Conservation (phyloP, 2,329 filamentous ascomycete species). For the Fusarium armeniacum region DNA sequence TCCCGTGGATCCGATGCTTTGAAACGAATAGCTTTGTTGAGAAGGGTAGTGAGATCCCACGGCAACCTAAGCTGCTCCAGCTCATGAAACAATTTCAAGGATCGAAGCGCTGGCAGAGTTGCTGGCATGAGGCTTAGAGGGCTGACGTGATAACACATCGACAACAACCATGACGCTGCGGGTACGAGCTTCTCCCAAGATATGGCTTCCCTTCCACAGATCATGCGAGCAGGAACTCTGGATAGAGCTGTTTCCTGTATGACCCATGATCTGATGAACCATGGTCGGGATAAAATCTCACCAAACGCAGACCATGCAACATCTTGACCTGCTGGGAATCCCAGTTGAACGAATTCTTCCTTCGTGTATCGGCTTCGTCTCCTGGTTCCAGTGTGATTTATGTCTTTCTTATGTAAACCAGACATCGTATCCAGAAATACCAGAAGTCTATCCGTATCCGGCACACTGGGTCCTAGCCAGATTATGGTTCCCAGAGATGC, state of each 20-base stretch:
- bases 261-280: neutral
- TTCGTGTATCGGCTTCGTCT: neutral
- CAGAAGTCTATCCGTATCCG: accelerated
- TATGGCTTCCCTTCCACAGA: accelerated
- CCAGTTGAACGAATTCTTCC: accelerated
- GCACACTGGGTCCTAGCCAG: neutral
- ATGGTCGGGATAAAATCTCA: neutral
- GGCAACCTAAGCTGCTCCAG: neutral
- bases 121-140: accelerated
- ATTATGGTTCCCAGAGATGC: neutral
- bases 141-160: neutral
- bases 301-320: neutral
- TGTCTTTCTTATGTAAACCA: accelerated
- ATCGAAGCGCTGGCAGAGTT: neutral
- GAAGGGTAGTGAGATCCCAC: neutral
- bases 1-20: neutral
- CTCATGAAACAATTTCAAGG: neutral
- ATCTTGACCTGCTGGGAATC: neutral
- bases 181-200: neutral
- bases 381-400: neutral
- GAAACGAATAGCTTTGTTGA: neutral
- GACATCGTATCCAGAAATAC: accelerated
- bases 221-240: neutral
- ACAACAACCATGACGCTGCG: neutral
- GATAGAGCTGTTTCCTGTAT: neutral